Evolutionary conservation across 352 stramenopile species (phyloP), one percentile per base, ranked within the genome.

Genomic region (Pythium monospermum): DNA sequence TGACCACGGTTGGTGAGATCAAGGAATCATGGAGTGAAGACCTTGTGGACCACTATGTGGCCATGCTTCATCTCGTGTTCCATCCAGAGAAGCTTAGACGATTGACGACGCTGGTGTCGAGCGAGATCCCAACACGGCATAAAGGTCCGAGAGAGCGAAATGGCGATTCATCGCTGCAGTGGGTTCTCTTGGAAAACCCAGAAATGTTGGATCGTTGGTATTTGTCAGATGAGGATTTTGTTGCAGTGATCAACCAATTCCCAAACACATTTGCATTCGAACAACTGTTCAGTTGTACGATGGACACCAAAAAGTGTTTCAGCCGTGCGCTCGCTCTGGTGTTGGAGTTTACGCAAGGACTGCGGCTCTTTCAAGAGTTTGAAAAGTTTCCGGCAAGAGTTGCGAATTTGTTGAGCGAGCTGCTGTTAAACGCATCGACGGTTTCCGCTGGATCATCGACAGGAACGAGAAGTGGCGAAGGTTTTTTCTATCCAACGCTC

Each of bases 61-160:
- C 81, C 5, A 91, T 94, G 81, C 31, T 91, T 48, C 83, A 94
- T 56, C 59, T 94, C 5, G 81, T 94, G 0, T 94, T 94, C 40
- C 82, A 94, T 49, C 83, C 83, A 5, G 75, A 91, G 33, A 88
- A 91, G 43, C 46, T 94, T n/a, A 62, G 81, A 25, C 57, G 69
- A 30, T 71, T 90, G 67, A 76, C 78, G 2, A 72, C 84, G 10
- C 44, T 92, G 27, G 79, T 92, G 8, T 90, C 82, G 1, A 89
- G 75, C 33, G 71, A 77, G 26, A 57, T 74, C 0, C 55, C 53
- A 33, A 40, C 31, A 45, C 47, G 49, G 1, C 45, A 59, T 18
- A 61, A 62, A n/a, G 45, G 45, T 26, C 48, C 61, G 1, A 71
- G 64, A 45, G 66, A 58, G 4, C 18, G 33, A 2, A 68, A 51